phyloP scores from a whole-genome alignment of 805 yeast species.

The Wickerhamiella brachini region DNA sequence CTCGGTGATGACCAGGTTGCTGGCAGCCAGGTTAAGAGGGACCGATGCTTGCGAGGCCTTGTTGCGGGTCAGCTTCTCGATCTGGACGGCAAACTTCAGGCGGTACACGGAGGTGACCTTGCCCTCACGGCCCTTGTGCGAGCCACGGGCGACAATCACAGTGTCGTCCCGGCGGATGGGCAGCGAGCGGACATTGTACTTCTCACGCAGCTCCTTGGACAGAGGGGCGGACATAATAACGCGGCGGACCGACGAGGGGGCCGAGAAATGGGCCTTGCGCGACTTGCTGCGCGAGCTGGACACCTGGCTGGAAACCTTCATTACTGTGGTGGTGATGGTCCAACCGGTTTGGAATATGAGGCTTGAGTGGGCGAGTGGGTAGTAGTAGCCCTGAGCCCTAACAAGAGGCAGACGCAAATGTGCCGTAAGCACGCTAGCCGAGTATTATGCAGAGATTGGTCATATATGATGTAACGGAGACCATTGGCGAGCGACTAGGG shows the following conservation, averaged over 20 bases:
- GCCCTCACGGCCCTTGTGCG: constrained; percentile 99
- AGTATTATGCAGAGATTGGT: too few species aligned
- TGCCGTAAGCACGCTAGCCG: too few species aligned
- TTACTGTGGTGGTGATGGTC: constrained; percentile 3
- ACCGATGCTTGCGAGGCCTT: constrained; percentile 96
- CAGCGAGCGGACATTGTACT: constrained; percentile 88
- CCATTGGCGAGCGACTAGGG: too few species aligned
- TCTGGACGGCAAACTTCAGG: constrained; percentile 91
- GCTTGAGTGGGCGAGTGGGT: constrained; percentile 1
- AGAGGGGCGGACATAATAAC: constrained; percentile 93
- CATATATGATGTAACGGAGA: too few species aligned
- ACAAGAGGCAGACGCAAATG: too few species aligned
- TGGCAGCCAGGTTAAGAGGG: constrained; percentile 95
- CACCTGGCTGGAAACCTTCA: constrained; percentile 44
- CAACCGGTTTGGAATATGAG: neutral
- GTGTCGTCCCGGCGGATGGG: constrained; percentile 98
- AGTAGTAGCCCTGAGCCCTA: constrained; percentile 1
- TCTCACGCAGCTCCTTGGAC: constrained; percentile 95
- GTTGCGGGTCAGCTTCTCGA: constrained; percentile 94
- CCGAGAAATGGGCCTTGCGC: constrained; percentile 98
- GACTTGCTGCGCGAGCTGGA: constrained; percentile 98
- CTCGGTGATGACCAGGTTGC: constrained; percentile 97
- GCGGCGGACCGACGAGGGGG: constrained; percentile 95
- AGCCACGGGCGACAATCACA: constrained; percentile 93
- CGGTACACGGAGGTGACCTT: constrained; percentile 96